Evolutionary conservation across 352 stramenopile species (phyloP), one percentile per base, ranked within the genome.

Genomic region (Phytophthora gonapodyides): DNA sequence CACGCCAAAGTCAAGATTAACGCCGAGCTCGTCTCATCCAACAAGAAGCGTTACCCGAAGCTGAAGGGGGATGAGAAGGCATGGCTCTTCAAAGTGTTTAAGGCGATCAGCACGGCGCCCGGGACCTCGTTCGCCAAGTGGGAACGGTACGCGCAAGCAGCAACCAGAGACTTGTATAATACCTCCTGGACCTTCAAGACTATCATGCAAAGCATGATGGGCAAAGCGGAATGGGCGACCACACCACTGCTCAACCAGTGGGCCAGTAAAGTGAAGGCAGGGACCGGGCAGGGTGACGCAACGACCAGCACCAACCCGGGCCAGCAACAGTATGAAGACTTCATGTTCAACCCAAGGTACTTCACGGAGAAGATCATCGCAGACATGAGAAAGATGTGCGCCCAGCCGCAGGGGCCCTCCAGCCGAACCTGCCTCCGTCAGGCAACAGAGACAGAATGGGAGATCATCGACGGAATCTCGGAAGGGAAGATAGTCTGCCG

Each of bases 141-240:
- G 21, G 21, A 24, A 24, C 1, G 21, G 21, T 24, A 24, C 3
- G 21, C 21, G 21, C 21, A 24, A 3, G 21, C 21, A 3, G 21
- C 21, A 24, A 24, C 21, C 21, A 24, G 31, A 1, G 27, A 46
- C 3, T 17, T 58, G 37, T 49, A 42, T 5, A 58, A 48, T 27
- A 21, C 50, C 0, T 19, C 17, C 2, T 58, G 50, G 37, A 16
- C 50, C 0, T 58, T 58, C 38, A 58, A 46, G 40, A 9, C 31
- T 5, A 58, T 58, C 12, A 15, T 58, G 5, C 37, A 41, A 2
- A 48, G 19, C 2, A 33, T 33, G 50, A 33, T 38, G 7, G 42
- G 50, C 21, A 24, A 24, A 3, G 21, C 21, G 21, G 21, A 24
- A 24, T 58, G 40, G 50, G 38, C 50, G 1, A 31, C 2, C 8